Base-by-base conservation (phyloP, 768 basidiomycete species). In the Amanita exitialis region DNA sequence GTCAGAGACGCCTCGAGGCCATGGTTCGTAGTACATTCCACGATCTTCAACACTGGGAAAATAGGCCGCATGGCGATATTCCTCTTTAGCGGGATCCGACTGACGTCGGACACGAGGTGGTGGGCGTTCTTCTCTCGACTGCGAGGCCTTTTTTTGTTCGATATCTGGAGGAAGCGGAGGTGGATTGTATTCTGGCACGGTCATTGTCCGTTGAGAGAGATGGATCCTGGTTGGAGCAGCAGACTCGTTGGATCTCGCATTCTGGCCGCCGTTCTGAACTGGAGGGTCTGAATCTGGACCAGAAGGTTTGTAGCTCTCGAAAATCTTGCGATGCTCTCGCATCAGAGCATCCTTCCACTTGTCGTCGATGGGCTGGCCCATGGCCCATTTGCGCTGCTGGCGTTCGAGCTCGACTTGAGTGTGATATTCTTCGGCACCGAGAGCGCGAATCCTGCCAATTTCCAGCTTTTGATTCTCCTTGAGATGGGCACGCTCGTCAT, bases 341-440 rank as follows among this genome's bases (percentile, higher is more conserved):
- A 36, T 23, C 21, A 51, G 30, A 25, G 41, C 42, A 3, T 53
- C 38, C 45, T 53, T 53, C 52, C 44, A 53, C 44, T 44, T 23
- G 4, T 36, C 52, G 35, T 53, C 46, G 39, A 46, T 53, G 30
- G 46, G 38, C 44, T 30, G 44, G 2, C 46, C 46, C 36, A 36
- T 0, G 9, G 52, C 52, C 52, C 52, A 53, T 35, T 41, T 53
- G 10, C 45, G 44, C 39, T 53, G 44, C 44, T 53, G 44, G 2
- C 52, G 44, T 15, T 53, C 52, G 38, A 46, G 36, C 27, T 53
- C 52, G 37, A 53, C 39, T 21, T 53, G 36, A 20, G 21, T 34
- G 20, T 53, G 52, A 23, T 53, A 53, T 15, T 38, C 46, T 44
- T 46, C 44, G 6, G 39, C 46, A 42, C 44, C 52, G 27, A 53